Evolutionary conservation across 164 flowering plant genomes (phyloP).

Genomic region (Warburgia ugandensis): DNA sequence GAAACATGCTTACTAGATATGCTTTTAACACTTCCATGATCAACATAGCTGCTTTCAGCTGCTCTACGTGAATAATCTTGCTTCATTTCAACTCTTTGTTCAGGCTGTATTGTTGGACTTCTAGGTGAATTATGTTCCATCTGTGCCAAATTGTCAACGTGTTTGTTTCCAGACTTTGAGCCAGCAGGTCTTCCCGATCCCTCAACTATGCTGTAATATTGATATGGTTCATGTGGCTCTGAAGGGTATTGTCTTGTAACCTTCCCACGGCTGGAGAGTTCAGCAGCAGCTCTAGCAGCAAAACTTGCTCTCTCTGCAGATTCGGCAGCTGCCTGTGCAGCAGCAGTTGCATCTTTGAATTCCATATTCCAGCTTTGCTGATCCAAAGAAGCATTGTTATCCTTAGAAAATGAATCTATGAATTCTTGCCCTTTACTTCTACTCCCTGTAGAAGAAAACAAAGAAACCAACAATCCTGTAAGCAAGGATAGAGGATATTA

Average conservation of each 20-base stretch:
- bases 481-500: too few relatives aligned
- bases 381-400: constrained; percentile 17
- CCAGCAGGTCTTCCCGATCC: not conserved
- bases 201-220: constrained; percentile 5
- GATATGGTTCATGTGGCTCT: constrained; percentile 25
- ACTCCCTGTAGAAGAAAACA: constrained; percentile 23
- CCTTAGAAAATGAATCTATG: constrained; percentile 19
- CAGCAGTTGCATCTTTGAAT: constrained; percentile 89
- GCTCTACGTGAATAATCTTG: too few relatives aligned
- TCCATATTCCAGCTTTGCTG: constrained; percentile 60
- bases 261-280: constrained; percentile 51
- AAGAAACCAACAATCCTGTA: not conserved
- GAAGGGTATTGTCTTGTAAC: constrained; percentile 29
- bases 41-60: too few relatives aligned
- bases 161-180: constrained; percentile 12
- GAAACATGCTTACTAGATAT: constrained; percentile 23
- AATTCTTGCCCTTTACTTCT: constrained; percentile 16
- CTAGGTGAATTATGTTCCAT: too few relatives aligned
- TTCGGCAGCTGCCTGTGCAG: constrained; percentile 98
- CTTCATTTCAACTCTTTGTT: too few relatives aligned
- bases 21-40: constrained; percentile 9
- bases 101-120: too few relatives aligned
- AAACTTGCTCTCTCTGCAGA: constrained; percentile 91
- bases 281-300: constrained; percentile 97
- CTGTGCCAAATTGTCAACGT: constrained; percentile 5